Base-by-base conservation (phyloP, 2,329 filamentous ascomycete species). In the Akanthomyces dipterigenus region DNA sequence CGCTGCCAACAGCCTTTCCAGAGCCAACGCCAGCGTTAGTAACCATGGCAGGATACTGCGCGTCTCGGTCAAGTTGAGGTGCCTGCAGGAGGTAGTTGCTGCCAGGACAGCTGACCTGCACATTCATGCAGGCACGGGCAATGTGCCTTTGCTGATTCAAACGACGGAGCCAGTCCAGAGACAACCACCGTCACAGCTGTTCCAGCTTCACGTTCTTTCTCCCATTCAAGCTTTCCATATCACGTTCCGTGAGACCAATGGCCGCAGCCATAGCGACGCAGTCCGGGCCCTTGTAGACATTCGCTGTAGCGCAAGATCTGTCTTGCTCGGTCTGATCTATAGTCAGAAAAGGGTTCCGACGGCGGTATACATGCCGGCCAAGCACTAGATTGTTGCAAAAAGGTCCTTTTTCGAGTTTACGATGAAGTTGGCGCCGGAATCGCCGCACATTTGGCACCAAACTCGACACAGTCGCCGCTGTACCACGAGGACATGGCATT, bases 31-130 rank as follows among this genome's bases (percentile, higher is more conserved):
- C 66, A 14, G 70, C 70, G 42, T 75, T 73, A n/a, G 73, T 77
- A 57, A 75, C 70, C 71, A 77, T 77, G 24, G 69, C 0, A 77
- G 64, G 12, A 46, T 24, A 18, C 20, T 42, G 12, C n/a, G 24
- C 5, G 72, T 76, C 60, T 76, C 73, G 0, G 75, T 77, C 31
- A 67, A 40, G 64, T 77, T 77, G 24, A 76, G 67, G 48, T 76
- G 71, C 3, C 65, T 69, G 2, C 75, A n/a, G 65, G 1, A 74
- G 64, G 43, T 71, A 74, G 62, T 68, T 69, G 3, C 71, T 69
- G 0, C 40, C 55, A 1, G 55, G 24, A 58, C 75, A 78, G 8
- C 71, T 72, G 2, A 62, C 28, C 7, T 58, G 60, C 1, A 70
- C 51, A 45, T 60, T 71, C 1, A 49, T 2, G 64, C 62, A 0